A percentile compares a stretch with the other conserved stretches of the same genome.
phyloP scores from a whole-genome alignment of 164 flowering plant genomes.

The Piper betle region DNA sequence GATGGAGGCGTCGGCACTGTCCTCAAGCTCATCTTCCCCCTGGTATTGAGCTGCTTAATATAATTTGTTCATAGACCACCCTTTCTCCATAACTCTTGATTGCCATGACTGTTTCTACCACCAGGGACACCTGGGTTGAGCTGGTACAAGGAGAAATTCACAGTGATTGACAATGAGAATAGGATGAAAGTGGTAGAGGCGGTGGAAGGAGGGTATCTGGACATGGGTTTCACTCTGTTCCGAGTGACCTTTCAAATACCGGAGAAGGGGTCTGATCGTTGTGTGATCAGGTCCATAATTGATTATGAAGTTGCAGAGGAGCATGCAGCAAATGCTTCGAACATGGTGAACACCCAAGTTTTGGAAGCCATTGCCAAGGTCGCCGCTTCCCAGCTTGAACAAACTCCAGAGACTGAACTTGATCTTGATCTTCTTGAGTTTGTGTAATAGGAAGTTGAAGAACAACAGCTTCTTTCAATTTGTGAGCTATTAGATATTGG shows the following conservation, averaged over 20 bases:
- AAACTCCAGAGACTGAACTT: neutral
- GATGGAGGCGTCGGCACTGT: constrained; percentile 3
- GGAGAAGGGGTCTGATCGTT: constrained; percentile 12
- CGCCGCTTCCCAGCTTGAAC: neutral
- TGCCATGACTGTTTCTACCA: neutral
- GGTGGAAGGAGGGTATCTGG: constrained; percentile 19
- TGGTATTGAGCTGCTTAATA: neutral
- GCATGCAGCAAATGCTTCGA: constrained; percentile 10
- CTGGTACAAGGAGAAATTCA: constrained; percentile 23
- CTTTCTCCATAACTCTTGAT: neutral
- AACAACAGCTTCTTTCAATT: too few relatives aligned
- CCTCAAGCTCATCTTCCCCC: neutral
- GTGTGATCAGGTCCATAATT: constrained; percentile 15
- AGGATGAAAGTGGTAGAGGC: constrained; percentile 11
- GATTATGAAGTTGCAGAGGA: constrained; percentile 25
- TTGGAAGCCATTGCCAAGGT: constrained; percentile 11
- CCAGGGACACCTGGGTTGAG: constrained; percentile 1
- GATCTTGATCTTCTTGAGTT: neutral
- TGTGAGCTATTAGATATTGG: too few relatives aligned
- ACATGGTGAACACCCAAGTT: constrained; percentile 10
- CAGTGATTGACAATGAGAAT: constrained; percentile 17
- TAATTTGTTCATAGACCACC: neutral
- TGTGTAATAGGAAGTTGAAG: neutral
- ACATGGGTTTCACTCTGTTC: constrained; percentile 15
- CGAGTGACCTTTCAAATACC: constrained; percentile 13